These are phyloP conservation scores for Tricholoma hemisulphureum DNA, from an alignment of 768 basidiomycete genomes.

Conservation along the genomic window DNA sequence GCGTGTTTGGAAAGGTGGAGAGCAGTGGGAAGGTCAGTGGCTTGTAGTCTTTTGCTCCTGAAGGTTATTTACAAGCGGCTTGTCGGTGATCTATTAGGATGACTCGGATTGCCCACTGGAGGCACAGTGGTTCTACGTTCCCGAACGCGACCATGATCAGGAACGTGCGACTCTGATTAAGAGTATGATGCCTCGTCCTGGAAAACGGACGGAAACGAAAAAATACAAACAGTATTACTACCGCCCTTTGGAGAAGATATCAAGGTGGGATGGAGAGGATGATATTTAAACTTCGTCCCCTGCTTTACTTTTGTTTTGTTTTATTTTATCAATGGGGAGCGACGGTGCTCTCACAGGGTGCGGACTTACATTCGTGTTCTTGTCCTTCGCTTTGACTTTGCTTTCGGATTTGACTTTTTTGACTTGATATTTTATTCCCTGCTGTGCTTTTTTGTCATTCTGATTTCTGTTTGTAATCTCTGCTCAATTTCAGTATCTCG, in stretches of 20 bases:
- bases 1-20: conserved; percentile 73
- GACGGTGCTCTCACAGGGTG: background rate
- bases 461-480: too few species aligned
- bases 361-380: background rate
- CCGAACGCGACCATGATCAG: conserved; percentile 66
- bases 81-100: conserved; percentile 34
- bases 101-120: conserved; percentile 51
- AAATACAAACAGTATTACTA: conserved; percentile 87
- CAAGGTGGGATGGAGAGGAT: conserved; percentile 74
- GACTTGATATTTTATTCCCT: too few species aligned
- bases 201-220: conserved; percentile 74
- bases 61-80: background rate
- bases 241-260: conserved; percentile 67
- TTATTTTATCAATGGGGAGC: too few species aligned
- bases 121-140: conserved; percentile 75
- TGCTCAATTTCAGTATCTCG: too few species aligned
- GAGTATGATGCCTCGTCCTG: conserved; percentile 74
- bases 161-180: conserved; percentile 66
- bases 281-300: conserved; percentile 34
- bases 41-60: conserved; percentile 5
- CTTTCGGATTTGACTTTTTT: too few species aligned
- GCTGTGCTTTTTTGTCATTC: too few species aligned
- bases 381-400: too few species aligned
- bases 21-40: conserved; percentile 55
- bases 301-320: background rate